Conservation (phyloP, 225 moss, liverwort and hornwort genomes). For the Pseudisothecium myosuroides region DNA sequence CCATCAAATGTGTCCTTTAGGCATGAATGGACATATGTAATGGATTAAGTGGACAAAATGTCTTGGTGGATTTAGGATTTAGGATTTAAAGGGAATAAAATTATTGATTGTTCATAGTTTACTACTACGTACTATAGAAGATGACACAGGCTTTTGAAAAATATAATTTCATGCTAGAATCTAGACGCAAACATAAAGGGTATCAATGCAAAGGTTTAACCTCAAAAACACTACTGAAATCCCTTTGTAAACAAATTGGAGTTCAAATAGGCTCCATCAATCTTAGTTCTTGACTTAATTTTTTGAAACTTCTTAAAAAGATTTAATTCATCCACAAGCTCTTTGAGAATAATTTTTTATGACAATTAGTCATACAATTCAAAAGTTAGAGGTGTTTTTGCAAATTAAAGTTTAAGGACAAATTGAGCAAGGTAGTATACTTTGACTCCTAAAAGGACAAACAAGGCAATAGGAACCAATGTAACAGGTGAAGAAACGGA, state of each 20-base stretch:
- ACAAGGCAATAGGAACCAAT: not conserved
- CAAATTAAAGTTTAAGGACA: not conserved
- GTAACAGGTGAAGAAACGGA: rapidly evolving
- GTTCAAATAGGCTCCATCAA: not conserved
- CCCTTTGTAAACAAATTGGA: not conserved
- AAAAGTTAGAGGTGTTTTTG: not conserved
- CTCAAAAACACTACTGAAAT: not conserved
- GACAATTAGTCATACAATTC: not conserved
- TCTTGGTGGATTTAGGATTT: not conserved
- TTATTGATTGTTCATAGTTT: rapidly evolving
- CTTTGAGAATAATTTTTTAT: not conserved
- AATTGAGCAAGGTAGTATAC: rapidly evolving
- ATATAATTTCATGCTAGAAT: not conserved
- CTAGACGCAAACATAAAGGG: rapidly evolving
- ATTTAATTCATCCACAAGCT: not conserved
- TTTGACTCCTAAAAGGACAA: not conserved
- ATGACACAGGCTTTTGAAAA: not conserved
- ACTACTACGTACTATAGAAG: no score
- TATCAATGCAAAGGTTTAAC: not conserved
- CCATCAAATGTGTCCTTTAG: not conserved
- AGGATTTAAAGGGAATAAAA: rapidly evolving
- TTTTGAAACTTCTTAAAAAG: not conserved
- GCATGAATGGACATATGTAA: not conserved
- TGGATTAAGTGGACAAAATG: not conserved
- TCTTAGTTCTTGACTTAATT: not conserved